phyloP scores from a whole-genome alignment of 2,329 filamentous ascomycete species.

The Monosporascus sp. region DNA sequence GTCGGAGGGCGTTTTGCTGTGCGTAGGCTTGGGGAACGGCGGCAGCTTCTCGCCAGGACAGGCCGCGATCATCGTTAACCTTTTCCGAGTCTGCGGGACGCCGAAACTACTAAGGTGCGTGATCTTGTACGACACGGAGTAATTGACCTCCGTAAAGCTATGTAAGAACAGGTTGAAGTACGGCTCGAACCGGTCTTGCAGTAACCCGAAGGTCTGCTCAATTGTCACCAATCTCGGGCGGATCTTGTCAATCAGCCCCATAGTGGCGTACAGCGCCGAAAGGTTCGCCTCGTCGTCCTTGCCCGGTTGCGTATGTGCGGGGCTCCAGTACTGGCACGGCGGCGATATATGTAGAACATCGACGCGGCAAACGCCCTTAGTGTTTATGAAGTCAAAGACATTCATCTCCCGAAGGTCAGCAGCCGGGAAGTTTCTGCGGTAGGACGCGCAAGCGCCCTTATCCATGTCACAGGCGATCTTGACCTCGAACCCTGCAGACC shows the following conservation, averaged over 20 bases:
- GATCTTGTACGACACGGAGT: constrained; percentile 63
- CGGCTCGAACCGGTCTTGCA: constrained; percentile 39
- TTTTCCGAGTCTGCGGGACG: constrained; percentile 39
- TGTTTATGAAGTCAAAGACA: constrained; percentile 41
- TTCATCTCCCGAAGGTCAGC: constrained; percentile 41
- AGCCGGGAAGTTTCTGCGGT: constrained; percentile 51
- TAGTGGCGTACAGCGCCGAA: constrained; percentile 45
- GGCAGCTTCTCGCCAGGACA: constrained; percentile 67
- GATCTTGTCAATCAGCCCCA: constrained; percentile 46
- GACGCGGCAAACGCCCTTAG: constrained; percentile 28
- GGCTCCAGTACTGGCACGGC: constrained; percentile 69
- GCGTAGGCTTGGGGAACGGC: constrained; percentile 56
- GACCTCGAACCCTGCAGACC: constrained; percentile 48
- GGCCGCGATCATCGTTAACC: constrained; percentile 51
- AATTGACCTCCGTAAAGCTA: constrained; percentile 58
- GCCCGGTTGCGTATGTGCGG: constrained; percentile 55
- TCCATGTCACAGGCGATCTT: constrained; percentile 60
- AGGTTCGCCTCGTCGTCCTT: constrained; percentile 61
- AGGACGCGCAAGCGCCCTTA: constrained; percentile 47
- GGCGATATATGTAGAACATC: constrained; percentile 70
- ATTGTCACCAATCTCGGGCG: constrained; percentile 66
- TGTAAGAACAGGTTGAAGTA: constrained; percentile 55
- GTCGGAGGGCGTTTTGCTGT: constrained; percentile 35
- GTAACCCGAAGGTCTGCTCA: constrained; percentile 70
- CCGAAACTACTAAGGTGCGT: constrained; percentile 46